phyloP scores from a whole-genome alignment of 345 rosid species.

The Trapa incisa region DNA sequence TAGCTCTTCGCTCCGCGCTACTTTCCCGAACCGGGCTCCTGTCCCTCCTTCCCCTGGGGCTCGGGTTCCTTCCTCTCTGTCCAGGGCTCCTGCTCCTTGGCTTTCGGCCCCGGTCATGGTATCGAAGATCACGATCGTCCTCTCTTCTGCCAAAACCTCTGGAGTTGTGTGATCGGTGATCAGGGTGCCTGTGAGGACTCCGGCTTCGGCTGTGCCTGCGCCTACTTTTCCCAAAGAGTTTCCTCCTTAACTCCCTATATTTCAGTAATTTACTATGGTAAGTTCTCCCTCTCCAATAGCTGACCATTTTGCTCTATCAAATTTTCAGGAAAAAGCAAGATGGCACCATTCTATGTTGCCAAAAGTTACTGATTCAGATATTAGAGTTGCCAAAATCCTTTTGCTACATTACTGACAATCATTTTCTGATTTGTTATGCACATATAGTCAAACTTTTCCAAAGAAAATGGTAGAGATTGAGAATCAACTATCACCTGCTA shows the following conservation, averaged over 20 bases:
- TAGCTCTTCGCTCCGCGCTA: constrained; percentile 45
- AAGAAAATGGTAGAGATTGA: not conserved
- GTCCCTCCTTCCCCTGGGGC: constrained; percentile 13
- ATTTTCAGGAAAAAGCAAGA: not conserved
- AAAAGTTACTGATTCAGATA: not conserved
- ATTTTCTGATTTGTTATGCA: not conserved
- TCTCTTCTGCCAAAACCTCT: constrained; percentile 29
- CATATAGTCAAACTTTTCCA: not conserved
- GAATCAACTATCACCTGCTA: constrained; percentile 22
- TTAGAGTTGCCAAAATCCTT: too few species aligned
- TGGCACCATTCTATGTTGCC: not conserved
- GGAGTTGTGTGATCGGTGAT: constrained; percentile 17
- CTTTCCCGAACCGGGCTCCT: constrained; percentile 38
- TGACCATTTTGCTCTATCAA: not conserved
- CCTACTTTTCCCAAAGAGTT: constrained; percentile 28
- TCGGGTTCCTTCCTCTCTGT: constrained; percentile 18
- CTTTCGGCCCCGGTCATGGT: constrained; percentile 30
- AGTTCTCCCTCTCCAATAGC: not conserved
- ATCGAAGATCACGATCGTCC: constrained; percentile 25
- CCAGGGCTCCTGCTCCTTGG: constrained; percentile 38
- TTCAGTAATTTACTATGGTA: not conserved
- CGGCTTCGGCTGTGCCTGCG: constrained; percentile 33
- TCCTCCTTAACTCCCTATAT: constrained; percentile 40
- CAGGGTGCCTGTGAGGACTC: constrained; percentile 29
- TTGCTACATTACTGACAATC: too few species aligned